Evolutionary conservation across 2,329 filamentous ascomycete genomes (phyloP), one percentile per base, ranked within the genome.

Genomic region (Thermochaetoides dissita): DNA sequence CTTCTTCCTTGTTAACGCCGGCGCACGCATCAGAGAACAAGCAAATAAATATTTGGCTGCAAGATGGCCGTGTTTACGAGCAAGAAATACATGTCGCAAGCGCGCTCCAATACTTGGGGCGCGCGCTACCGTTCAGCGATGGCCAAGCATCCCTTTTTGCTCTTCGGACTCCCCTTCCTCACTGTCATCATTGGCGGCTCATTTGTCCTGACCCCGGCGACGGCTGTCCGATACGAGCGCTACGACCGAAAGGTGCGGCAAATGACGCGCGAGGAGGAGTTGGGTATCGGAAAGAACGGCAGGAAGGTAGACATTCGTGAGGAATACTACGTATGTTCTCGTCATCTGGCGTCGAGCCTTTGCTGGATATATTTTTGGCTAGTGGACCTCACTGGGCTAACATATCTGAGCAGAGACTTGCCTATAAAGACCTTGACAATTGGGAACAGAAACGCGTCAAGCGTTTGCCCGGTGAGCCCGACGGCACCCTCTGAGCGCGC

Each of bases 371-470:
- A 10, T 34, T 3, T 2, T 34, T 34, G 9, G 9, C 32, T 34
- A 34, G 17, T 34, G 32, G 32, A 34, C 32, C 31, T 33, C 10
- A 33, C 35, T 49, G 17, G 28, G 37, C 30, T 41, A 32, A 36
- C 35, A 33, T 12, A 12, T 9, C 8, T 10, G 28, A 11, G 42
- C 61, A 91, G 84, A 76, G 79, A 63, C 68, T 84, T 34, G 83
- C 85, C 52, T 84, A 84, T 30, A 94, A 93, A 61, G 91, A 96
- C 58, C 65, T 96, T 47, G 89, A 98, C 56, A 75, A 86, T 57
- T 98, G 91, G 91, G 89, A 96, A 60, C 91, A 96, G 64, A 93
- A 91, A 64, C 78, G 93, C 41, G 87, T 96, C 8, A 79, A 94
- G 66, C 72, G 91, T 58, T 71, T 95, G 46, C 79, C 84, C 12